Conservation (phyloP, 2,329 filamentous ascomycete species). For the Nemania bipapillata region DNA sequence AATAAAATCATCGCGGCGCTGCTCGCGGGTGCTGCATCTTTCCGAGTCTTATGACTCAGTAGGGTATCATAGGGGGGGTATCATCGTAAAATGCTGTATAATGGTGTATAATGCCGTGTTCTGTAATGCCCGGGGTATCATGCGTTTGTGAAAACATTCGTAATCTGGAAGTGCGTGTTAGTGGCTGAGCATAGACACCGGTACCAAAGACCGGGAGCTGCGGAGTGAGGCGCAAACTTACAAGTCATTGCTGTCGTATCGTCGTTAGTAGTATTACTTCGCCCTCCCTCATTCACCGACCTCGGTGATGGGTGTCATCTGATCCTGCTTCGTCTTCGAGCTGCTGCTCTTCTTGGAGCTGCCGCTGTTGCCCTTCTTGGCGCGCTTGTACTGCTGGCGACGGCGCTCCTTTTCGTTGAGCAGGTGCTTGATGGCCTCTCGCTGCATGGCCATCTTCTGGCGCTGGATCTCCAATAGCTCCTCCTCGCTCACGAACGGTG, state of each 20-base stretch:
- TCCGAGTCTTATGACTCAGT: slow-evolving; percentile 34
- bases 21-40: slow-evolving; percentile 16
- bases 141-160: slow-evolving; percentile 33
- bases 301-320: slow-evolving; percentile 68
- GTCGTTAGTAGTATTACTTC: slow-evolving; percentile 32
- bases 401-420: slow-evolving; percentile 67
- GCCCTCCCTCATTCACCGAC: slow-evolving; percentile 53
- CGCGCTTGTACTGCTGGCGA: slow-evolving; percentile 51
- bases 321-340: slow-evolving; percentile 59
- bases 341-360: slow-evolving; percentile 46
- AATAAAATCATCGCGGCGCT: slow-evolving; percentile 16
- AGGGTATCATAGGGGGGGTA: slow-evolving; percentile 37
- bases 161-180: slow-evolving; percentile 29
- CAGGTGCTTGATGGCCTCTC: slow-evolving; percentile 63
- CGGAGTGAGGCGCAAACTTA: slow-evolving; percentile 36
- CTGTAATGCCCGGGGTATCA: slow-evolving; percentile 38
- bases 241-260: slow-evolving; percentile 47
- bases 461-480: slow-evolving; percentile 63
- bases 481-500: slow-evolving; percentile 57
- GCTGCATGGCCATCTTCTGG: slow-evolving; percentile 63
- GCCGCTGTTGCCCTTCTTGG: slow-evolving; percentile 49
- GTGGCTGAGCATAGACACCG: neutral
- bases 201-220: neutral
- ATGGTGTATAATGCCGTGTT: slow-evolving; percentile 15
- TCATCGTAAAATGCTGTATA: slow-evolving; percentile 33